Percentiles rank a stretch among this genome's conserved stretches.
Evolutionary conservation across 1,139 yeast species (phyloP).

Genomic region (Candida buenavistaensis): DNA sequence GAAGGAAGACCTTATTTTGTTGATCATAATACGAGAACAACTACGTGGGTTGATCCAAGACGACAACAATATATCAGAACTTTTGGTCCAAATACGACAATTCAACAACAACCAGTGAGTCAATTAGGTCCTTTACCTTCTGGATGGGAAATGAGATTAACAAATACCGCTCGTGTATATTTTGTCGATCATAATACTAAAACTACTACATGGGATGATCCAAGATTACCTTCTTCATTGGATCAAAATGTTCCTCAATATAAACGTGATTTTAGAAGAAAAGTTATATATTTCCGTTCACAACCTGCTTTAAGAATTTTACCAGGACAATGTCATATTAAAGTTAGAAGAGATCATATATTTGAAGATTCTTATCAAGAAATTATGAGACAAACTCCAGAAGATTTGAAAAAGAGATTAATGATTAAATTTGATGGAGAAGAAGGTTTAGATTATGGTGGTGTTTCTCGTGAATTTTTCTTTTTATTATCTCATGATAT

Average conservation of each 20-base stretch:
- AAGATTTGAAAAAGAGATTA: slow-evolving; percentile 92
- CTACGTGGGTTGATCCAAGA: slow-evolving; percentile 99
- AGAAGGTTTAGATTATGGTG: slow-evolving; percentile 99
- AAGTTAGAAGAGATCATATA: slow-evolving; percentile 94
- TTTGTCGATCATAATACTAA: slow-evolving; percentile 98
- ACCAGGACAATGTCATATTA: slow-evolving; percentile 98
- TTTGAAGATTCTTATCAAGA: slow-evolving; percentile 98
- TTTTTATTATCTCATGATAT: slow-evolving; percentile 94
- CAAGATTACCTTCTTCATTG: slow-evolving; percentile 92
- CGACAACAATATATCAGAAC: slow-evolving; percentile 97
- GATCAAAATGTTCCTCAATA: slow-evolving; percentile 99
- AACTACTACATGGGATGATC: slow-evolving; percentile 99
- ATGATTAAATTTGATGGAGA: slow-evolving; percentile 99
- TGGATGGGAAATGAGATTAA: slow-evolving; percentile 99
- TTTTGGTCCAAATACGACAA: slow-evolving; percentile 84
- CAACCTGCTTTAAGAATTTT: slow-evolving; percentile 96
- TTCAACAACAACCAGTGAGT: slow-evolving; percentile 97
- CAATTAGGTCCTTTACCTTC: slow-evolving; percentile 97
- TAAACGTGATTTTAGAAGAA: slow-evolving; percentile 97
- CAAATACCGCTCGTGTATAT: slow-evolving; percentile 96
- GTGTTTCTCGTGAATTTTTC: slow-evolving; percentile 97
- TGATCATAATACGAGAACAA: slow-evolving; percentile 96
- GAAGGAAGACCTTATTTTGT: slow-evolving; percentile 98
- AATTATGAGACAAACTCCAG: slow-evolving; percentile 98
- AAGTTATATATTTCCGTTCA: slow-evolving; percentile 94